Evolutionary conservation across 2,329 filamentous ascomycete genomes (phyloP).

Genomic region (Pseudocercospora pini-densiflorae): DNA sequence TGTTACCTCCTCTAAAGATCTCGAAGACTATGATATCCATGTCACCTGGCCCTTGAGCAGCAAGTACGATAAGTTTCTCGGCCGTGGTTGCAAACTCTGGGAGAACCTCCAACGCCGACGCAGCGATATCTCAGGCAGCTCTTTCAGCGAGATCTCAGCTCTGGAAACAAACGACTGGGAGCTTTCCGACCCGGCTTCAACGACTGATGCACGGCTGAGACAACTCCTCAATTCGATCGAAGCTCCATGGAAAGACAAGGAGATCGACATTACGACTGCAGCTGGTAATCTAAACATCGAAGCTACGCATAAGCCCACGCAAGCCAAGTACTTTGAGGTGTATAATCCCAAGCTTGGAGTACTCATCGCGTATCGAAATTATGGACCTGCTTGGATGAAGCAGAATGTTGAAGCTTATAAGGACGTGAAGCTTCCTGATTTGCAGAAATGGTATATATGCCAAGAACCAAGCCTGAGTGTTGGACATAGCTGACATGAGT

Average conservation of each 20-base stretch:
- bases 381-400: conserved; percentile 13
- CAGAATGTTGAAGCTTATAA: neutral
- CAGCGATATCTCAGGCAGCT: neutral
- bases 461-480: neutral
- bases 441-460: conserved; percentile 2
- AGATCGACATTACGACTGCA: conserved; percentile 2
- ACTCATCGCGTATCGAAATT: conserved; percentile 19
- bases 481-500: neutral
- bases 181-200: neutral
- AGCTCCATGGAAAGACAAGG: neutral
- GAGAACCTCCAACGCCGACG: neutral
- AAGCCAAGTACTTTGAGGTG: conserved; percentile 15
- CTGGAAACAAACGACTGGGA: conserved; percentile 10
- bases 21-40: neutral
- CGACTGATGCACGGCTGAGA: neutral
- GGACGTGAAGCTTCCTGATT: conserved; percentile 6
- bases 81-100: conserved; percentile 17
- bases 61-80: conserved; percentile 13
- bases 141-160: neutral
- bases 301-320: conserved; percentile 9
- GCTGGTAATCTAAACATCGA: conserved; percentile 14
- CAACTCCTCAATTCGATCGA: conserved; percentile 5
- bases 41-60: neutral
- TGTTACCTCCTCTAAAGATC: too few relatives aligned
- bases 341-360: conserved; percentile 15